These are phyloP conservation scores for Candida palmyrensis DNA, from an alignment of 805 yeast species.

Conservation along the genomic window DNA sequence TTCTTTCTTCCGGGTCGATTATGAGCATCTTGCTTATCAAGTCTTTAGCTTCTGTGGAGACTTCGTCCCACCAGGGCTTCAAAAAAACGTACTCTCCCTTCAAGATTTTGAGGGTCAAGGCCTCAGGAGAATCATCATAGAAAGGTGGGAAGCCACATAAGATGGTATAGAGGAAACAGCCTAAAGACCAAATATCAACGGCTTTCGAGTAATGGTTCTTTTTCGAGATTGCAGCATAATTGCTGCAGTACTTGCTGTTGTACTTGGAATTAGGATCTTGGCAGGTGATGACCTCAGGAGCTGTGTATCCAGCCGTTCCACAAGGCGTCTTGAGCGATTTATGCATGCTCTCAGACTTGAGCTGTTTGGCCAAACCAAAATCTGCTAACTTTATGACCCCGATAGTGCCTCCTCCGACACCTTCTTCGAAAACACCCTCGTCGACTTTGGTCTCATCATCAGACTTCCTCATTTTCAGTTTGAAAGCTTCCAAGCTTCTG, in stretches of 20 bases:
- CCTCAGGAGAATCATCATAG: slow-evolving; percentile 62
- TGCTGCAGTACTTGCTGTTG: not conserved
- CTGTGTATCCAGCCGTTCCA: slow-evolving; percentile 73
- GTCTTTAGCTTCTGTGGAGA: slow-evolving; percentile 62
- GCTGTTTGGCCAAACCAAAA: slow-evolving; percentile 62
- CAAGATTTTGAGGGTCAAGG: slow-evolving; percentile 61
- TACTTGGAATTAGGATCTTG: slow-evolving; percentile 12
- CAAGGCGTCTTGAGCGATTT: slow-evolving; percentile 59
- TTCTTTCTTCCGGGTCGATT: slow-evolving; percentile 64
- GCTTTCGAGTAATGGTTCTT: slow-evolving; percentile 58
- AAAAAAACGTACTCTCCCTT: slow-evolving; percentile 70
- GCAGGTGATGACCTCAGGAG: slow-evolving; percentile 61
- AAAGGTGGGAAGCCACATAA: slow-evolving; percentile 75
- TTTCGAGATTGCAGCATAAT: slow-evolving; percentile 11
- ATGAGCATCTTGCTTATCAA: slow-evolving; percentile 62
- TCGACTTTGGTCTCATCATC: slow-evolving; percentile 59
- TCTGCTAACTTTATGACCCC: slow-evolving; percentile 65
- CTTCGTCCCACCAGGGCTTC: slow-evolving; percentile 88
- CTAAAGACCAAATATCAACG: slow-evolving; percentile 72
- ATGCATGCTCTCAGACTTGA: slow-evolving; percentile 33
- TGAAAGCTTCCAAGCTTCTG: slow-evolving; percentile 24
- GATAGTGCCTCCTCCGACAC: slow-evolving; percentile 59
- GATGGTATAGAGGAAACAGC: slow-evolving; percentile 64
- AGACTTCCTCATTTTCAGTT: slow-evolving; percentile 35
- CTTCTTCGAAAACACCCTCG: slow-evolving; percentile 52